Base-by-base conservation (phyloP, 2,329 filamentous ascomycete species). In the Colletotrichum neosansevieriae region DNA sequence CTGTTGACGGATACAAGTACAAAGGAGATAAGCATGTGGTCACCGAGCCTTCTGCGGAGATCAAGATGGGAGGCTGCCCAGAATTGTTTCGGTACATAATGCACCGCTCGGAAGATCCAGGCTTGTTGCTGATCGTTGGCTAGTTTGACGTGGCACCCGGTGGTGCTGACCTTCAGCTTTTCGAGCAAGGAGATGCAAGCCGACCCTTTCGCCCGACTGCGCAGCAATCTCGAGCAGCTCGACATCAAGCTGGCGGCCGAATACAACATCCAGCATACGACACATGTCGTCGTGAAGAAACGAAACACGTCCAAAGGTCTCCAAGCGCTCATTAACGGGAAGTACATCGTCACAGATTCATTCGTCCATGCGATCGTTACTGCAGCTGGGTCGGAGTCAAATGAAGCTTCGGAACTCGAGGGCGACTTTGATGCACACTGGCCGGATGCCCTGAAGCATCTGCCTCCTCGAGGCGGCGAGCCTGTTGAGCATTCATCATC, bases 221-320 rank as follows among this genome's bases (percentile, higher is more conserved):
- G 88, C 70, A 81, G 86, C 36, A 86, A 86, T 60, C 87, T 98
- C 17, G 94, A 97, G 76, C 88, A 91, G 50, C 85, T 97, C n/a
- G 96, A 97, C 76, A 91, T 98, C 78, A 98, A 98, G 78, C 90
- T 94, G 13, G 82, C 92, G 13, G 84, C 88, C 49, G 90, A 94
- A 4, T 98, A 94, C 77, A 81, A 92, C 24, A 81, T 86, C 29
- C 85, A 82, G 15, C 81, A 86, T 32, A 98, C 95, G 0, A 97
- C 95, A 0, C 94, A 98, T 78, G 92, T 97, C 11, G 89, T 98
- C 38, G 90, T 93, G 7, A 92, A 90, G 77, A 98, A 97, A 79
- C 88, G 96, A 54, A 99, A 98, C 77, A 95, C 94, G 0, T 88
- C 94, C 0, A 94, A 94, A 72, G 93, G 93, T 0, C 84, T 99